A percentile compares a stretch with the other conserved stretches of the same genome.
Evolutionary conservation across 139 green algal genomes (phyloP).

Genomic region (Limnomonas spitsbergensis): DNA sequence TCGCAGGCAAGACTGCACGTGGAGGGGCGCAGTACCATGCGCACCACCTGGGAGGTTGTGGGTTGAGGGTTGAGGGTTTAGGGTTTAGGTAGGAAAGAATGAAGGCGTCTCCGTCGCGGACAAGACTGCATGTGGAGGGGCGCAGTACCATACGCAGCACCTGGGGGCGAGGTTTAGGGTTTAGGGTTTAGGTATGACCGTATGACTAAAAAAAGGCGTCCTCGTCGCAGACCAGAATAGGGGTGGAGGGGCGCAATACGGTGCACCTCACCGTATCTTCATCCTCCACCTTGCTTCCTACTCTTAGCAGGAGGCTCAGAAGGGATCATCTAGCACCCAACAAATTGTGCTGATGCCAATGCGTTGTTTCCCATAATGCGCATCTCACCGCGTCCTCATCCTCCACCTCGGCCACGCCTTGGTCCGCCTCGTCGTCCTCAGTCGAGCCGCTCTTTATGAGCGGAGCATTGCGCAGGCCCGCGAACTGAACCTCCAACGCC

Average conservation of each 20-base stretch:
- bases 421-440: not conserved
- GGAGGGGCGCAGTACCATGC: not conserved
- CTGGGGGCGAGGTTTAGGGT: not conserved
- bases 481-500: constrained; percentile 21
- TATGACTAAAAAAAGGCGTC: not conserved
- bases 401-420: not conserved
- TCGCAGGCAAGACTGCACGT: constrained; percentile 34
- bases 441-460: not conserved
- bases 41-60: too few species aligned
- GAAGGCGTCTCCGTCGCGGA: constrained; percentile 69
- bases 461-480: constrained; percentile 8
- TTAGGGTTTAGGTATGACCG: not conserved
- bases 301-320: not conserved
- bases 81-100: too few species aligned
- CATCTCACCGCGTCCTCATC: not conserved
- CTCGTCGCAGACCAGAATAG: not conserved
- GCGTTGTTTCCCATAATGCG: too few species aligned
- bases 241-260: too few species aligned
- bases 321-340: not conserved
- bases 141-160: not conserved
- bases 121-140: not conserved
- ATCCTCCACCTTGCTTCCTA: not conserved
- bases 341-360: too few species aligned
- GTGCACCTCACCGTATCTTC: not conserved
- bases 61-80: too few species aligned